Conservation (phyloP, 352 stramenopile genomes). For the Phytophthora idaei region DNA sequence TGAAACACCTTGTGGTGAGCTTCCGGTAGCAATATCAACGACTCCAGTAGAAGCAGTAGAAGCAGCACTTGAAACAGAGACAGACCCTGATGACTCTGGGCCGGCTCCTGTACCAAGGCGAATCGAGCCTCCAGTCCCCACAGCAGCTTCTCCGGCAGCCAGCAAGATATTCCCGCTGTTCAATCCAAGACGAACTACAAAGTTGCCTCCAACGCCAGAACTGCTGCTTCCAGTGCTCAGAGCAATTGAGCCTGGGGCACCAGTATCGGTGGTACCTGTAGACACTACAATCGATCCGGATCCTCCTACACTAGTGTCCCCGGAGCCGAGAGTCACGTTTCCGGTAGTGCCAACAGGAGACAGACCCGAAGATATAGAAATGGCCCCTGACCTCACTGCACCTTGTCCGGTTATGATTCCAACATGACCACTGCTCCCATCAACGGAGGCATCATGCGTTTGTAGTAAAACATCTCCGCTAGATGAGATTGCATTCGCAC, state of each 20-base stretch:
- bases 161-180: conserved; percentile 38
- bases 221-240: conserved; percentile 36
- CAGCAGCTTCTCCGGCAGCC: conserved; percentile 21
- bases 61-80: conserved; percentile 31
- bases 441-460: conserved; percentile 34
- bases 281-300: conserved; percentile 38
- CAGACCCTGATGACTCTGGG: conserved; percentile 24
- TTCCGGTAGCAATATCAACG: conserved; percentile 28
- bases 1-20: conserved; percentile 24
- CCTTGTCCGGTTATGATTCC: conserved; percentile 33
- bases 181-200: conserved; percentile 31
- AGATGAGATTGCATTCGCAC: conserved; percentile 46
- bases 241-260: conserved; percentile 34
- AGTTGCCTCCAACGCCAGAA: conserved; percentile 34
- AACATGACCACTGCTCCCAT: conserved; percentile 47
- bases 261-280: conserved; percentile 28
- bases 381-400: conserved; percentile 28
- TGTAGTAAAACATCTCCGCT: conserved; percentile 52
- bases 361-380: conserved; percentile 30
- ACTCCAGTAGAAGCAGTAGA: conserved; percentile 21
- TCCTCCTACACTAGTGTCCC: conserved; percentile 26
- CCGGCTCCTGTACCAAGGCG: conserved; percentile 22
- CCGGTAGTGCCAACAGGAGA: conserved; percentile 39
- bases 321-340: conserved; percentile 33
- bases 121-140: conserved; percentile 26